Conservation (phyloP, 2,329 filamentous ascomycete genomes). For the Samsoniella hepiali region DNA sequence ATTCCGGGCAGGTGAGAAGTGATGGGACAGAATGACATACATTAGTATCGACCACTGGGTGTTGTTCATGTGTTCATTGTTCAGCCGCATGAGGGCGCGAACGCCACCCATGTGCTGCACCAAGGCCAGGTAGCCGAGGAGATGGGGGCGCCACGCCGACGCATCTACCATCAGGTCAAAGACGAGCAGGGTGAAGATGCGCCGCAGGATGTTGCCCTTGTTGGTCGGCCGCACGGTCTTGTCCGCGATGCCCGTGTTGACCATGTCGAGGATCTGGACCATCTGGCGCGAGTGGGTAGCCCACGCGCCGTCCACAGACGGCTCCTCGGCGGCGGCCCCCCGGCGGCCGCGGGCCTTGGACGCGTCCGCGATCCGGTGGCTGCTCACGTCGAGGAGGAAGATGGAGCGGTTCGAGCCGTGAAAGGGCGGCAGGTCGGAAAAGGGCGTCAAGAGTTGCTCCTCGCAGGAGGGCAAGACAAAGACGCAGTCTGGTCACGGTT, state of each 20-base stretch:
- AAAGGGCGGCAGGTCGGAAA: not conserved
- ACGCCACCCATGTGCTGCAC: constrained; percentile 5
- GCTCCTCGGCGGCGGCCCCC: not conserved
- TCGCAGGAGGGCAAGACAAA: not conserved
- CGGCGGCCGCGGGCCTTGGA: not conserved
- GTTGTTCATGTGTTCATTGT: not conserved
- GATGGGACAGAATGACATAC: not conserved
- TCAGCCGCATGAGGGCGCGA: not conserved
- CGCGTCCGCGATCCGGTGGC: not conserved
- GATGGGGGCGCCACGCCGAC: not conserved
- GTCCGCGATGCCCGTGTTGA: not conserved
- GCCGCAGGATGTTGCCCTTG: not conserved
- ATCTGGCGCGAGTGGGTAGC: not conserved
- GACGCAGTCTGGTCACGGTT: not conserved
- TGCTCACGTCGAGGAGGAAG: constrained; percentile 11
- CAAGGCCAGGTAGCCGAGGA: not conserved
- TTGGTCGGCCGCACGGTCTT: not conserved
- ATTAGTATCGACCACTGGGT: not conserved
- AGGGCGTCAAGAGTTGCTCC: not conserved
- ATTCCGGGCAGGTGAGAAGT: too few relatives aligned
- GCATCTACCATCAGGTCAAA: constrained; percentile 3
- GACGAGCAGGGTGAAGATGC: not conserved
- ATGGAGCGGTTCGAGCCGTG: constrained; percentile 5
- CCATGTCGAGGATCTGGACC: not conserved
- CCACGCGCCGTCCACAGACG: not conserved